phyloP scores from a whole-genome alignment of 2,329 filamentous ascomycete genomes.

The Rutstroemia sp. region DNA sequence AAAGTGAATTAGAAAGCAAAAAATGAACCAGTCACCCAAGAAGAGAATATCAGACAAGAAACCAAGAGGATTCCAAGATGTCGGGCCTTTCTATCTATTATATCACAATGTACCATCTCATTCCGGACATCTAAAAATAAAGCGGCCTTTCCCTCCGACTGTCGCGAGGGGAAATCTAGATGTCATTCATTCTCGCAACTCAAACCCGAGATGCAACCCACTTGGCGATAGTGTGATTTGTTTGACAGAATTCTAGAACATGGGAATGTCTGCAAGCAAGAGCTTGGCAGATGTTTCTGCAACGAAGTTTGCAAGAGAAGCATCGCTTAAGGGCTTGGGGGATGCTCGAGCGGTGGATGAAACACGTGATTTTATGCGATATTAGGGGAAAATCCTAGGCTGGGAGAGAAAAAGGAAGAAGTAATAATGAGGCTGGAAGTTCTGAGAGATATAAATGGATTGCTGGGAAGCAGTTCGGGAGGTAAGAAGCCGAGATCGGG shows the following conservation, averaged over 20 bases:
- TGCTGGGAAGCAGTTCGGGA: neutral
- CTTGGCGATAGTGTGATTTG: neutral
- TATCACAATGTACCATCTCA: neutral
- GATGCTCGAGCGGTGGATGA: neutral
- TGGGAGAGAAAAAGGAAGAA: neutral
- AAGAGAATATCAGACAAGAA: neutral
- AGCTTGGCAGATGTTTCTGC: neutral
- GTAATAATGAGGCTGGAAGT: neutral
- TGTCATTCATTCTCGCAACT: neutral
- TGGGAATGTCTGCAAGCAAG: neutral
- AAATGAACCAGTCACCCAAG: slow-evolving; percentile 4
- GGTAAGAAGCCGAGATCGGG: too few relatives aligned
- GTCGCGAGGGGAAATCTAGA: neutral
- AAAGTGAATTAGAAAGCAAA: neutral
- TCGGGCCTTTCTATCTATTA: neutral
- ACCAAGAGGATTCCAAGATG: neutral
- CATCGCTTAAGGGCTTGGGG: neutral
- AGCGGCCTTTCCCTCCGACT: neutral
- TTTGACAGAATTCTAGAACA: neutral
- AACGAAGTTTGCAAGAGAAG: neutral
- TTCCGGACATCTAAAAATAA: neutral
- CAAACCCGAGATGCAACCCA: neutral
- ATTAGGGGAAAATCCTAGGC: neutral
- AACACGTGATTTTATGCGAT: neutral
- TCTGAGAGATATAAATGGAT: neutral